Evolutionary conservation across 495 filamentous ascomycete genomes (phyloP), one percentile per base, ranked within the genome.

Genomic region (Cercophora samala): DNA sequence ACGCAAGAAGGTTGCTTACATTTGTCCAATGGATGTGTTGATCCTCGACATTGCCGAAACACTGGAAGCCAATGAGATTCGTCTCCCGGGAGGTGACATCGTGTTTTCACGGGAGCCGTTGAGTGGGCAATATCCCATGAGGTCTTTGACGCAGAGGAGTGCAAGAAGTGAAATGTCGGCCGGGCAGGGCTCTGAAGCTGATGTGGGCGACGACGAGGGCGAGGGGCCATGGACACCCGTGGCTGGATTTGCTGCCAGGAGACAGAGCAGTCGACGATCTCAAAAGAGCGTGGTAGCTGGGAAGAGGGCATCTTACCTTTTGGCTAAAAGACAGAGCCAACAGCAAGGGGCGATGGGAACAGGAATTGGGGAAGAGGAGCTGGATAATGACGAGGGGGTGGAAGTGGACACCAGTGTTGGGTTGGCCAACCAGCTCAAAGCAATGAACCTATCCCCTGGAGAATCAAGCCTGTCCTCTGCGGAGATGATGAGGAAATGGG

Each of bases 1-100:
- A 62, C 86, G 86, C 66, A 92, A 86, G 71, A 83, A 86, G 68
- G 87, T 89, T 37, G 91, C 91, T 9, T 97, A 95, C 78, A 93
- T 98, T 68, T 91, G 91, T 65, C 94, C 94, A 3, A 98, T 98
- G 94, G 91, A 98, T 63, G 84, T 97, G 5, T 78, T 96, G 21
- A 82, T 97, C 18, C 84, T 88, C 51, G 94, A 98, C 72, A 97
- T 98, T 66, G 86, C 87, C 21, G 86, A 88, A 55, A 91, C 88
- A 1, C 81, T 98, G 5, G 84, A 83, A 11, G 89, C 87, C 0
- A 67, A 68, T 2, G 79, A 79, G 23, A 80, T 90, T 11, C 71
- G 80, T 13, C 77, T 90, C 8, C 88, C 88, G 0, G 81, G 84
- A 1, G 73, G 73, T 22, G 64, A 73, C 56, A 56, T 70, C 19